Evolutionary conservation across 2,329 filamentous ascomycete genomes (phyloP), one percentile per base, ranked within the genome.

Genomic region (Aspergillus tamarii): DNA sequence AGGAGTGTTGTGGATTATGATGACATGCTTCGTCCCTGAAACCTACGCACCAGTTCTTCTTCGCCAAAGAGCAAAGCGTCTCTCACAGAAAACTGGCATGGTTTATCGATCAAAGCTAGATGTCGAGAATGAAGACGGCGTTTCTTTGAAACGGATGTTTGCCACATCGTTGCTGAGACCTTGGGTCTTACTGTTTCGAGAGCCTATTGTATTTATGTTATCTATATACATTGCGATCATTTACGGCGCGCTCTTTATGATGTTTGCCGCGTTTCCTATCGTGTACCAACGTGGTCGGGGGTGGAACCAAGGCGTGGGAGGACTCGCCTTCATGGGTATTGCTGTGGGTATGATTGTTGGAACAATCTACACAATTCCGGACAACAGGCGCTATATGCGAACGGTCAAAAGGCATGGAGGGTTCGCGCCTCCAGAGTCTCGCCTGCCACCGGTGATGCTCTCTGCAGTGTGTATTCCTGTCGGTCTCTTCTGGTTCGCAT

Each of bases 1-100:
- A 2, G 86, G 86, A 8, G 74, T 82, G 12, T 80, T 89, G 46
- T 88, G 85, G 68, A 66, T 74, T 28, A 2, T 67, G 12, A 64
- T 66, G 28, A n/a, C 59, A 16, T 45, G 71, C 16, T 55, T 57
- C 32, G 59, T 74, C 9, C 71, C 70, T 8, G 71, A 73, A 50
- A 73, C 72, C 3, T 85, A 83, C 65, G 76, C 77, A 0, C 83
- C 82, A 0, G 79, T 84, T 8, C 75, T 84, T 12, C 76, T 86
- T 26, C 77, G 80, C 43, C 79, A 75, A 59, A 80, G 82, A 8
- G 82, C 83, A 0, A 72, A 76, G 52, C 78, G 70, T 43, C 75
- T 84, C 14, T 79, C 78, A 14, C 80, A 84, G 65, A 70, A 78
- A 28, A 82, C 80, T 0, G 82, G 82, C 34, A 81, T 82, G 65